These are phyloP conservation scores for Globisporangium irregulare DNA, from an alignment of 352 stramenopile genomes.

Conservation along the genomic window DNA sequence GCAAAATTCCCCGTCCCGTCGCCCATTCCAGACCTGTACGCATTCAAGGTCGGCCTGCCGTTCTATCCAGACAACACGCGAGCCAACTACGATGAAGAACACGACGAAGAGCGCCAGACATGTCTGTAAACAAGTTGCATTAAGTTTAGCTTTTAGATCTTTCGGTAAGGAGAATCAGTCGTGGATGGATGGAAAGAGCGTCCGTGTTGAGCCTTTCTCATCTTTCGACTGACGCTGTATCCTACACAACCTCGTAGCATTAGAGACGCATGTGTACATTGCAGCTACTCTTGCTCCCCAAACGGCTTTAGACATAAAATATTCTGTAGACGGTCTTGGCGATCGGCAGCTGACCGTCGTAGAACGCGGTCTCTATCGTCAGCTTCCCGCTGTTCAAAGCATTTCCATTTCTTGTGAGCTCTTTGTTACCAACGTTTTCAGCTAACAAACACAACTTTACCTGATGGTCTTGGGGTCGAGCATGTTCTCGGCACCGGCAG, in stretches of 20 bases:
- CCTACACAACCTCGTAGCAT: neutral
- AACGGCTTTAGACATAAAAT: conserved; percentile 81
- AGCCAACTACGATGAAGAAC: conserved; percentile 9
- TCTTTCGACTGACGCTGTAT: neutral
- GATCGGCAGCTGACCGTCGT: conserved; percentile 86
- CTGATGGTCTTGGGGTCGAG: conserved; percentile 81
- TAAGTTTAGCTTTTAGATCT: neutral
- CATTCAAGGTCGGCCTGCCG: conserved; percentile 56
- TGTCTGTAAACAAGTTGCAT: conserved; percentile 12
- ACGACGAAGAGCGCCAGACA: conserved; percentile 8
- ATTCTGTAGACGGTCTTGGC: conserved; percentile 92
- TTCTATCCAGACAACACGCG: conserved; percentile 51
- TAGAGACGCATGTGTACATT: neutral
- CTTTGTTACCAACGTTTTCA: neutral
- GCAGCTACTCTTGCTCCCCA: neutral
- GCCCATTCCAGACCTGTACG: conserved; percentile 55
- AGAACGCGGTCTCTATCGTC: conserved; percentile 95
- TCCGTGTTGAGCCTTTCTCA: neutral
- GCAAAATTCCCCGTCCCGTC: conserved; percentile 21
- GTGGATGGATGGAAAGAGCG: neutral
- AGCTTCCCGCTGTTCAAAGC: conserved; percentile 76
- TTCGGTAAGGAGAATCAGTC: neutral
- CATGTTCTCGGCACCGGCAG: conserved; percentile 87
- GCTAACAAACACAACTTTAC: conserved; percentile 21
- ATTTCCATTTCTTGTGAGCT: neutral